These are phyloP conservation scores for Hevea brasiliensis DNA, from an alignment of 345 rosid species.

Conservation along the genomic window DNA sequence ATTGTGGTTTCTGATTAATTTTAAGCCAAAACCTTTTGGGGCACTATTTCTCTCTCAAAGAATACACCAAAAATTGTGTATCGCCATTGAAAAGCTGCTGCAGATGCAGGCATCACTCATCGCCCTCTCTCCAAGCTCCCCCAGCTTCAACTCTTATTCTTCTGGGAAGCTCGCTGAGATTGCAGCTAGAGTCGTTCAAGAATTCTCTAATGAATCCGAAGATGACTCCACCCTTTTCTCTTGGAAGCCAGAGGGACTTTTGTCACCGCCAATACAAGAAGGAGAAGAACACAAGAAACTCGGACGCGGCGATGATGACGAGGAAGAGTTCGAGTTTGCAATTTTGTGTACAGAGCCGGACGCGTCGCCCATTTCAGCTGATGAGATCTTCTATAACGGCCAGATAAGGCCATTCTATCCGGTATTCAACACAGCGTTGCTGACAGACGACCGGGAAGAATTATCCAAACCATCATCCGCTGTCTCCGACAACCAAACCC, in stretches of 20 bases:
- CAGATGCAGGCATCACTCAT: not conserved
- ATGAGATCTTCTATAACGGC: slow-evolving; percentile 40
- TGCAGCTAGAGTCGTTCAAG: slow-evolving; percentile 39
- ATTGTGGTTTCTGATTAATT: too few species aligned
- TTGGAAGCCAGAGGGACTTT: not conserved
- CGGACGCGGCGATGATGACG: not conserved
- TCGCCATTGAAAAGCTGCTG: not conserved
- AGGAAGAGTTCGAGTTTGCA: slow-evolving; percentile 43
- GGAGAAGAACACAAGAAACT: not conserved
- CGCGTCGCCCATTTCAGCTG: slow-evolving; percentile 34
- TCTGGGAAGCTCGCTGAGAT: slow-evolving; percentile 35
- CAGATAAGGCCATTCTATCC: slow-evolving; percentile 59
- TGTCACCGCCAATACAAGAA: not conserved
- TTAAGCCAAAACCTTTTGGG: too few species aligned
- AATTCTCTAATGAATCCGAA: slow-evolving; percentile 15
- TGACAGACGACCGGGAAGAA: not conserved
- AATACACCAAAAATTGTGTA: too few species aligned
- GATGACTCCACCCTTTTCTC: not conserved
- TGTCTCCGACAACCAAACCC: not conserved
- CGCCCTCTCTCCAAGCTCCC: slow-evolving; percentile 24
- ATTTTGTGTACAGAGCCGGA: slow-evolving; percentile 18
- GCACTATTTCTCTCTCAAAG: too few species aligned
- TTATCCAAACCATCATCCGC: not conserved
- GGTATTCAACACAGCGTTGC: slow-evolving; percentile 28
- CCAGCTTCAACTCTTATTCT: slow-evolving; percentile 39